Evolutionary conservation across 2,329 filamentous ascomycete species (phyloP), one percentile per base, ranked within the genome.

Genomic region (Fusarium buxicola): DNA sequence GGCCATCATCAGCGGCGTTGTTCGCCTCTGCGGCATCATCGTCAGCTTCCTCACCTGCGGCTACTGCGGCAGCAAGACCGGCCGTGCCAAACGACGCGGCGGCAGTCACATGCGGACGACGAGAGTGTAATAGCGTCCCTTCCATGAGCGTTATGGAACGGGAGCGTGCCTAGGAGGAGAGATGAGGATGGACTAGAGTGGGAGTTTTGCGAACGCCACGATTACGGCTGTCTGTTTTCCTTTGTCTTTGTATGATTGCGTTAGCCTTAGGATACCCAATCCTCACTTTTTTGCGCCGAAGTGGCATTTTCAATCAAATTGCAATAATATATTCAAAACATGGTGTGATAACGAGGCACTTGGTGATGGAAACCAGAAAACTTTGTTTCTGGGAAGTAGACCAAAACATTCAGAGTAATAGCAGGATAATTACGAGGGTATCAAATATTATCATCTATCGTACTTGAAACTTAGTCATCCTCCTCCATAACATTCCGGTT

Each of bases 1-100:
- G 63, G 86, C 87, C 69, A 89, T 92, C 73, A 84, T 92, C 75
- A 82, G 82, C 74, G 90, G 86, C 70, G 77, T 92, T 70, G 86
- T 90, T 61, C 76, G 82, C 55, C 81, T 91, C 76, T 82, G 87
- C 76, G 83, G 84, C 74, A 86, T 89, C 75, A 81, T 92, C 74
- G 85, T 92, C 75, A 81, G 81, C 63, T 91, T 85, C 80, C 75
- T 92, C 49, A 86, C 83, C 47, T 86, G 84, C 73, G 82, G 84
- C 62, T 75, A 71, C 69, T 73, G 74, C 54, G 75, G 75, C 18
- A 58, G 70, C 35, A 50, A 54, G 28, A 57, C 54, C 4, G 62
- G 62, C 10, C 58, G 62, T 13, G 32, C 55, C 16, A 58, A 59
- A 40, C 55, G 57, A 27, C 55, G 58, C 45, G 48, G 53, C 12